phyloP scores from a whole-genome alignment of 2,329 filamentous ascomycete species.

The Cytospora leucostoma region DNA sequence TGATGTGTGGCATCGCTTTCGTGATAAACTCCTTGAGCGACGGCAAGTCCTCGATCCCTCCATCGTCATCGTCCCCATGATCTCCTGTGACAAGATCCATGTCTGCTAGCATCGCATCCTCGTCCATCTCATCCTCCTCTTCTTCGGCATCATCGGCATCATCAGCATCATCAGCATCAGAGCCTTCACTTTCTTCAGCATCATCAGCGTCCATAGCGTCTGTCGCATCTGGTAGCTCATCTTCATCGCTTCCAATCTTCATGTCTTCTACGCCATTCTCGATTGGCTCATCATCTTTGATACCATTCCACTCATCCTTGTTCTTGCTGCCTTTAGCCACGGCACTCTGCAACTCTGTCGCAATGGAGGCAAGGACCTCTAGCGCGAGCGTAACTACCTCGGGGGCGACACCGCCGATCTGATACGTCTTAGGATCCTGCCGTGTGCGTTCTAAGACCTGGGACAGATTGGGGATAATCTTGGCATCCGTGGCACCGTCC shows the following conservation, averaged over 20 bases:
- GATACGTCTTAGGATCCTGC: constrained; percentile 30
- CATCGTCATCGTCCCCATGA: constrained; percentile 45
- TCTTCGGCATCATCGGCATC: constrained; percentile 41
- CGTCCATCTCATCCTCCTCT: constrained; percentile 40
- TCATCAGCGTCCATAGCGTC: constrained; percentile 40
- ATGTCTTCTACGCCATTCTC: constrained; percentile 35
- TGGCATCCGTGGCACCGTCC: constrained; percentile 52
- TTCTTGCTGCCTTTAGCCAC: constrained; percentile 47
- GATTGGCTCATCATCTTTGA: constrained; percentile 45
- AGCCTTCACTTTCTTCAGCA: constrained; percentile 24
- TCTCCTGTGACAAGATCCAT: constrained; percentile 63
- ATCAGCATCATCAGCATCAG: constrained; percentile 39
- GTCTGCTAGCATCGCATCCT: constrained; percentile 61
- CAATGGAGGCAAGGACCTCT: constrained; percentile 65
- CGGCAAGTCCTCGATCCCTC: constrained; percentile 53
- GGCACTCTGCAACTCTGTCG: constrained; percentile 57
- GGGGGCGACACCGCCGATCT: constrained; percentile 40
- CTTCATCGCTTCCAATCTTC: constrained; percentile 26
- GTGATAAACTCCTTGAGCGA: constrained; percentile 52
- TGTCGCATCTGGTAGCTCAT: constrained; percentile 21
- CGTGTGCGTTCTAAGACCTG: constrained; percentile 41
- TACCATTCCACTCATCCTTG: constrained; percentile 43
- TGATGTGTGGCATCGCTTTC: constrained; percentile 50
- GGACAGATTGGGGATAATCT: constrained; percentile 49
- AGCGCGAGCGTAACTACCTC: constrained; percentile 58